Base-by-base conservation (phyloP, 73 alveolate genomes). In the Tetrahymena malaccensis region DNA sequence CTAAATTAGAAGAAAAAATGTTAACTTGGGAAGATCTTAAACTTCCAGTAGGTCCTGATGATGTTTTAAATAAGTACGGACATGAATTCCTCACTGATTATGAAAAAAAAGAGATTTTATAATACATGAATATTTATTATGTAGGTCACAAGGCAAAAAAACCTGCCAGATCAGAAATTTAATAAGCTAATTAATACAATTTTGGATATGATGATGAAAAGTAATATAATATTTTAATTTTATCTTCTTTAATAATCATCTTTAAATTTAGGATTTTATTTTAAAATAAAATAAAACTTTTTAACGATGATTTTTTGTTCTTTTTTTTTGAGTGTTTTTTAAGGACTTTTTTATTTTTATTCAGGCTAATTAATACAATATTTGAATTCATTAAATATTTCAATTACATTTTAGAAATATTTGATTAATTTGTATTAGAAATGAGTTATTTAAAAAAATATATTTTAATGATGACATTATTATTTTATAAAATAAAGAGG, bases 171-270 rank as follows among this genome's bases (percentile, higher is more conserved):
- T 27, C 89, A 95, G 94, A 27, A 33, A 40, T 43, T 50, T 43
- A 93, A 35, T 50, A 10, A 38, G 40, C 56, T 85, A 83, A 85
- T 89, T 37, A 89, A 44, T 95, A 25, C 38, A 95, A 95, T 50
- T 94, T 85, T 35, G 97, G 97, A 19, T 95, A 50, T 89, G 97
- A 95, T 93, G 94, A 95, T 95, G 94, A 84, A 21, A 70, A 95
- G 89, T 70, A 50, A 50, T 2, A 13, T 44, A 44, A 17, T 1
- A 13, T 44, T n/a, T n/a, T n/a, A n/a, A n/a, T n/a, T n/a, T n/a
- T n/a, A n/a, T n/a, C n/a, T n/a, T n/a, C n/a, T n/a, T n/a, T n/a
- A n/a, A n/a, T n/a, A n/a, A n/a, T n/a, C n/a, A n/a, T n/a, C n/a
- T n/a, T n/a, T n/a, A n/a, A n/a, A n/a, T n/a, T n/a, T n/a, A n/a